These are phyloP conservation scores for Patellifolia procumbens DNA, from an alignment of 179 eudicot species.

Conservation along the genomic window DNA sequence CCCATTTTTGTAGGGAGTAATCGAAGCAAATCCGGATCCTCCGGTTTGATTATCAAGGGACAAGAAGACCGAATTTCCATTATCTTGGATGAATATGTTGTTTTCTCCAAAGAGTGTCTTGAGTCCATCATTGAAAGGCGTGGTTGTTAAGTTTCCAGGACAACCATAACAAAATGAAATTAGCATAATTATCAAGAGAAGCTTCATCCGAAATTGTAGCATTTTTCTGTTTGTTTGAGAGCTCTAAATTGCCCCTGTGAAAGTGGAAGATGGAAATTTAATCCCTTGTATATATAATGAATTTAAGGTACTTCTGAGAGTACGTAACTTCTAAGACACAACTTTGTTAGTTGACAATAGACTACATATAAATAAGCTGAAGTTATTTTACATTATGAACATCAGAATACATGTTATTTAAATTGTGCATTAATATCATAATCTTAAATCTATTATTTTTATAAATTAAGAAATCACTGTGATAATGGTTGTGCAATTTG, in stretches of 20 bases:
- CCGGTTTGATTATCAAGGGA: conserved; percentile 16
- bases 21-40: conserved; percentile 62
- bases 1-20: conserved; percentile 49
- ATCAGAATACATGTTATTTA: background rate
- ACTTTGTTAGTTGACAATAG: too few relatives aligned
- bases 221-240: background rate
- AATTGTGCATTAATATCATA: background rate
- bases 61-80: conserved; percentile 1
- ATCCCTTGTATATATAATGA: background rate
- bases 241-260: background rate
- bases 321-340: too few relatives aligned
- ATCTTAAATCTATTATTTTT: background rate
- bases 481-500: background rate
- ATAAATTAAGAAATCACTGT: background rate
- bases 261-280: background rate
- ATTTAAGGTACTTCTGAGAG: too few relatives aligned
- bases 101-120: background rate
- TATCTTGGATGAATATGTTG: background rate
- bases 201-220: background rate
- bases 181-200: conserved; percentile 3
- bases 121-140: conserved; percentile 13
- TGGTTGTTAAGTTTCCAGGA: background rate
- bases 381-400: background rate
- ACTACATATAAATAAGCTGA: background rate
- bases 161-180: conserved; percentile 2